phyloP scores from a whole-genome alignment of 2,329 filamentous ascomycete species.

The Paraphoma chrysanthemicola region DNA sequence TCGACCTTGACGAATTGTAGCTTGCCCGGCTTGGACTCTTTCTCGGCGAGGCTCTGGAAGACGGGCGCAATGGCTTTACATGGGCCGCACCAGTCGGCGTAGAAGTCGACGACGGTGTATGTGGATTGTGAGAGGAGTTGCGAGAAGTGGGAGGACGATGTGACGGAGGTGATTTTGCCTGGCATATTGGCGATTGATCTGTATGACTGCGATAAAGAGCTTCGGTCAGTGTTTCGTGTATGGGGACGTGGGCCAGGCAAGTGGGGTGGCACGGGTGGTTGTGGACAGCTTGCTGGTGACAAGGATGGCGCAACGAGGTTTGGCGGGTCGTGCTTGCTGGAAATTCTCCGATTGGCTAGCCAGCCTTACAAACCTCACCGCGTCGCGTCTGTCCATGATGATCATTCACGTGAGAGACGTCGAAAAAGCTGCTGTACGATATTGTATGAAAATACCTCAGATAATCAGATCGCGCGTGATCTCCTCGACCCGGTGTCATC shows the following conservation, averaged over 20 bases:
- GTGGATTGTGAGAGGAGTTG: constrained; percentile 43
- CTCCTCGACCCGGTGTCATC: too few relatives aligned
- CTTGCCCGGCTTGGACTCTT: constrained; percentile 54
- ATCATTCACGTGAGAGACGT: too few relatives aligned
- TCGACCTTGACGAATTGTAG: constrained; percentile 63
- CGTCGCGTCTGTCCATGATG: not conserved
- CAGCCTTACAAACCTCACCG: not conserved
- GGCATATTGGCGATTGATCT: constrained; percentile 25
- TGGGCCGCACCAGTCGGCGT: constrained; percentile 64
- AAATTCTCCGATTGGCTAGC: constrained; percentile 1
- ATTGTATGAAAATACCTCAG: too few relatives aligned
- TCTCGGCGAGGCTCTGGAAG: constrained; percentile 59
- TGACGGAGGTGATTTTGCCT: constrained; percentile 41
- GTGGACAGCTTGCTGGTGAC: constrained; percentile 11
- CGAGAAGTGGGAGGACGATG: constrained; percentile 44
- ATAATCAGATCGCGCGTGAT: too few relatives aligned
- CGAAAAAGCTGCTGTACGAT: too few relatives aligned
- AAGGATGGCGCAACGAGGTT: constrained; percentile 1
- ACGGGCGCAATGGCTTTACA: constrained; percentile 62
- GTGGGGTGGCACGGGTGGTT: constrained; percentile 9
- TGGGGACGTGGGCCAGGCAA: not conserved
- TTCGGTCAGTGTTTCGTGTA: not conserved
- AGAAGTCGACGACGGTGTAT: constrained; percentile 59
- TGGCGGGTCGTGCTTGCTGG: not conserved
- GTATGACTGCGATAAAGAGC: not conserved